Evolutionary conservation across 1,139 yeast genomes (phyloP).

Genomic region (Yamadazyma conglobata): DNA sequence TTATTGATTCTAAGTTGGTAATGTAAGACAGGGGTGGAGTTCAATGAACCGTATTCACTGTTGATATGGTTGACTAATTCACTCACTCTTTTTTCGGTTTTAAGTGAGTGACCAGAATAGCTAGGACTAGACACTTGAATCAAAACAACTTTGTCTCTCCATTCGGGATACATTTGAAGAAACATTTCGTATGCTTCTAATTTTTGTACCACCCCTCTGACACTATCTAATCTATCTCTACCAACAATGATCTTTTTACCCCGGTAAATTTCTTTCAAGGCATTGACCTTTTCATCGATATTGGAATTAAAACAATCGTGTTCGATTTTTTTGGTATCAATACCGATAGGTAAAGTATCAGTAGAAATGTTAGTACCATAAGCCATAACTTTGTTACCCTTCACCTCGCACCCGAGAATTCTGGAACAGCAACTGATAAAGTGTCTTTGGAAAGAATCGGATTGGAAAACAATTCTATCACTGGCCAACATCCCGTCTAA

Average conservation of each 20-base stretch:
- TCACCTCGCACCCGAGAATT: conserved; percentile 66
- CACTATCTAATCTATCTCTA: conserved; percentile 75
- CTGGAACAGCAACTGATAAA: conserved; percentile 87
- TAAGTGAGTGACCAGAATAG: conserved; percentile 45
- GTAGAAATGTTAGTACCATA: conserved; percentile 76
- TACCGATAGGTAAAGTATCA: conserved; percentile 80
- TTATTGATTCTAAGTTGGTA: conserved; percentile 86
- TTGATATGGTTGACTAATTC: conserved; percentile 80
- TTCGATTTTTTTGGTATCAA: conserved; percentile 65
- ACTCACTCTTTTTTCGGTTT: conserved; percentile 72
- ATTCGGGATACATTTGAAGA: conserved; percentile 84
- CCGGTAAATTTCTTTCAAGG: conserved; percentile 64
- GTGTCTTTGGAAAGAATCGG: conserved; percentile 83
- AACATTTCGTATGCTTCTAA: conserved; percentile 79
- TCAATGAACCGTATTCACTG: conserved; percentile 75
- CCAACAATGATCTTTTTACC: conserved; percentile 79
- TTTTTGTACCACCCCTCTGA: conserved; percentile 80
- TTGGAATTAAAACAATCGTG: conserved; percentile 47
- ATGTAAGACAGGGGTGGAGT: conserved; percentile 83
- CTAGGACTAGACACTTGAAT: conserved; percentile 91
- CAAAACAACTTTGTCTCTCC: conserved; percentile 83
- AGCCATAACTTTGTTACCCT: conserved; percentile 58
- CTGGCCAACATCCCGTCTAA: conserved; percentile 92
- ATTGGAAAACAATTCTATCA: conserved; percentile 81
- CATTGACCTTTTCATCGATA: conserved; percentile 37